phyloP scores from a whole-genome alignment of 208 protist species.

The Wallacemonas rigidus region DNA sequence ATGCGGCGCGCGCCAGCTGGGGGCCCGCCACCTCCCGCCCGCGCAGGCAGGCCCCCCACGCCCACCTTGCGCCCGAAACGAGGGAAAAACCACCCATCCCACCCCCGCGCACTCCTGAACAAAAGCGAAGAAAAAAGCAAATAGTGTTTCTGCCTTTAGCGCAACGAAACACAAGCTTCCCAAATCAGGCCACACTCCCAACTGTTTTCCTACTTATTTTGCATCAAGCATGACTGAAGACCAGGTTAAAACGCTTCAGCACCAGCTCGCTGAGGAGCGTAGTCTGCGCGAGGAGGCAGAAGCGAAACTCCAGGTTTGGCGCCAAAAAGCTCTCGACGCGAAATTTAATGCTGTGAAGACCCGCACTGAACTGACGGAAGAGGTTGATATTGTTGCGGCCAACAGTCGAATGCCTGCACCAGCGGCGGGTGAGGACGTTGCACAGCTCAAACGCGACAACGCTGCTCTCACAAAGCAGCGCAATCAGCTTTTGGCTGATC shows the following conservation, averaged over 20 bases:
- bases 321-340: conserved; percentile 22
- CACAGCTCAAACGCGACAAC: conserved; percentile 18
- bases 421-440: neutral
- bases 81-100: too few species aligned
- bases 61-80: too few species aligned
- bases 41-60: too few species aligned
- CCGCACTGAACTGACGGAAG: conserved; percentile 11
- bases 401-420: conserved; percentile 6
- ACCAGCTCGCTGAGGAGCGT: conserved; percentile 18
- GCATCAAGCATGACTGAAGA: conserved; percentile 4
- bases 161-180: too few species aligned
- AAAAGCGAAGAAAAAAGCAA: neutral
- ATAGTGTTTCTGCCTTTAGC: neutral
- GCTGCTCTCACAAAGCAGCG: conserved; percentile 13
- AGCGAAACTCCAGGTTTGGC: conserved; percentile 17
- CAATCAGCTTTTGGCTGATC: conserved; percentile 14
- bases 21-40: too few species aligned
- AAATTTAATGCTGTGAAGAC: conserved; percentile 21
- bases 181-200: too few species aligned
- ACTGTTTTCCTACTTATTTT: neutral
- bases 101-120: too few species aligned
- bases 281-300: conserved; percentile 21
- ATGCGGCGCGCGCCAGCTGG: too few species aligned
- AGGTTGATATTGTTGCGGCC: conserved; percentile 12
- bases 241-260: conserved; percentile 11